Base-by-base conservation (phyloP, 2,329 filamentous ascomycete species). In the Penicillium vulpinum region DNA sequence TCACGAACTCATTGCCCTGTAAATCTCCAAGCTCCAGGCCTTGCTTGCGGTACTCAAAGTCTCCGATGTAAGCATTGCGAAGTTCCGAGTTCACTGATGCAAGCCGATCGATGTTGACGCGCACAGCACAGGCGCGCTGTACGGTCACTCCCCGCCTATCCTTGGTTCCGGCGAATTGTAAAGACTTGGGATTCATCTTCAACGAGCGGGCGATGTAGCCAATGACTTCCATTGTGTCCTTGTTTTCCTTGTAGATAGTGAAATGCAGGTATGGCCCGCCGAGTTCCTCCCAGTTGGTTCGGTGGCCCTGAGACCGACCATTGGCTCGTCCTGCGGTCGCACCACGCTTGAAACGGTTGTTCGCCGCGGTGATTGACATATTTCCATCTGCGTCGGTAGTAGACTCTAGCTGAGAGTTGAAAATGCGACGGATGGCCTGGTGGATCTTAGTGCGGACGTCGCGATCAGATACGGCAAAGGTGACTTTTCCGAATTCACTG, bases 221-320 rank as follows among this genome's bases (percentile, higher is more conserved):
- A 51, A 95, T 81, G 0, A 91, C 88, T 66, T 97, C 92, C 90
- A 96, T 95, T 1, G 92, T 97, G 71, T 97, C 92, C 70, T 93
- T 92, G 77, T 97, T 97, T 77, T 96, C 92, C 77, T 97, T 97
- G 83, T 93, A 95, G 50, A 97, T 81, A 0, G 90, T 93, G 73
- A 96, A 96, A 73, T 96, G 92, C 15, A 96, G 78, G 72, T 91
- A 94, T 47, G 92, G 88, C 18, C 89, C 91, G n/a, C 82, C 87
- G 40, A 87, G 77, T 62, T 89, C 86, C 51, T 85, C 78, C 86
- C 86, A 89, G 51, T 78, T 80, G 35, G 83, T 67, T 63, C 81
- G 83, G 43, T 78, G 75, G 48, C 73, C 72, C 46, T 52, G 49
- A n/a, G 66, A 49, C 54, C 66, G 56, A 56, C 70, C 61, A 56